Conservation (phyloP, 352 stramenopile genomes). For the Globisporangium cystogenes region DNA sequence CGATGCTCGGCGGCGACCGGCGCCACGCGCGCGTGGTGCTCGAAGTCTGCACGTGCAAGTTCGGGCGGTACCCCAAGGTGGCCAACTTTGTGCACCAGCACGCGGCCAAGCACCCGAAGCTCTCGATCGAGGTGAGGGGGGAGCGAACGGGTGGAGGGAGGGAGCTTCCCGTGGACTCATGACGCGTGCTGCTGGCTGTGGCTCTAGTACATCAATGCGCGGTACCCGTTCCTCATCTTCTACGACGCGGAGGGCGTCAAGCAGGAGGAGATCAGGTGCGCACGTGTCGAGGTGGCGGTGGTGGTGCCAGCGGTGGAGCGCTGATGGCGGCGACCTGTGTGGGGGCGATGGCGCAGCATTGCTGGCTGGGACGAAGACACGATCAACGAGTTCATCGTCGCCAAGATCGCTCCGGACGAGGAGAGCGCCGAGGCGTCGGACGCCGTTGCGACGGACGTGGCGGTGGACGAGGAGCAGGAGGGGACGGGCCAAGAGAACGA, state of each 20-base stretch:
- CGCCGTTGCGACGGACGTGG: conserved; percentile 2
- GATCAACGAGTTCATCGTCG: conserved; percentile 64
- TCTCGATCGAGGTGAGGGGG: conserved; percentile 33
- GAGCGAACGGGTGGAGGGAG: not conserved
- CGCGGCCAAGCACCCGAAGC: conserved; percentile 28
- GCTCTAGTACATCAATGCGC: conserved; percentile 28
- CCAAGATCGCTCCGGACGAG: conserved; percentile 38
- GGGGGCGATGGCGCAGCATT: conserved; percentile 23
- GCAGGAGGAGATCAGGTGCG: conserved; percentile 61
- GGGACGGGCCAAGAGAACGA: conserved; percentile 19
- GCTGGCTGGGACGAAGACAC: conserved; percentile 68
- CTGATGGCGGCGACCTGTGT: not conserved
- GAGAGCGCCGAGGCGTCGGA: conserved; percentile 1
- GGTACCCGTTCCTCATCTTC: conserved; percentile 58
- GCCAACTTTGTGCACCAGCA: conserved; percentile 61
- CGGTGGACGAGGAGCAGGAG: conserved; percentile 8
- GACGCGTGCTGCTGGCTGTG: not conserved
- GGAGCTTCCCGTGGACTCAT: not conserved
- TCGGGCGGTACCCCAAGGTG: conserved; percentile 59
- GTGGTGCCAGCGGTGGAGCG: not conserved
- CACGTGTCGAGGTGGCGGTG: too few relatives aligned
- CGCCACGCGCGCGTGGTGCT: conserved; percentile 43
- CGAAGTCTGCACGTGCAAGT: conserved; percentile 45
- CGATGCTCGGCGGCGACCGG: conserved; percentile 12
- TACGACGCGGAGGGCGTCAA: conserved; percentile 44